Evolutionary conservation across 495 filamentous ascomycete species (phyloP), one percentile per base, ranked within the genome.

Genomic region (Astrocystis sublimbata): DNA sequence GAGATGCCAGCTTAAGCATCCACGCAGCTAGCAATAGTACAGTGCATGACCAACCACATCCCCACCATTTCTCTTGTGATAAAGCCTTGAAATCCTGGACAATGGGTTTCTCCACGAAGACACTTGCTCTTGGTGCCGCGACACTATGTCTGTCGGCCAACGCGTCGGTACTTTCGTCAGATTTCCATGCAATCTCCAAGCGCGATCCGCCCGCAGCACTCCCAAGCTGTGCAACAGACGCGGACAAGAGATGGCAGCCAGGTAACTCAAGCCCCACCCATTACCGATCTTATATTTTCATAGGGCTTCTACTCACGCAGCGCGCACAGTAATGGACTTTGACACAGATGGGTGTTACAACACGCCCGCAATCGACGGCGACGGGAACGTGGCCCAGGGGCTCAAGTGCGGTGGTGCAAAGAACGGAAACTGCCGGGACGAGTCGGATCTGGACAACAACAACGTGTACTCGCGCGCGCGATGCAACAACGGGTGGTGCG

Each of bases 341-440:
- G 71, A 74, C 62, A 72, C 56, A 10, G 69, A 74, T 61, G 58
- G 63, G 21, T 74, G 71, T 61, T 74, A 74, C 62, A 70, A 71
- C 66, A 65, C 65, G 1, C 61, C 67, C 2, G 71, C 69, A 31
- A 74, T 74, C 45, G 60, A 54, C 47, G 52, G 61, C 1, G 42
- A 66, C 45, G 67, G 68, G 13, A 65, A 65, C 47, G 28, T 68
- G 3, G 52, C 51, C 3, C 3, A 31, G 13, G 65, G 62, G 40
- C 63, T 65, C 0, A 30, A 42, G 47, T 42, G 53, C 33, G 49
- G 54, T 28, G 57, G 57, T 4, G 46, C 33, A 1, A 51, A 41
- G 49, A 61, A 54, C 59, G 51, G 35, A 9, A 38, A 45, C 58
- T 71, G 69, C 64, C 63, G 62, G 13, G 57, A 68, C 30, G 41